Conservation (phyloP, 177 flowering plant genomes). For the Vitis hybrid region DNA sequence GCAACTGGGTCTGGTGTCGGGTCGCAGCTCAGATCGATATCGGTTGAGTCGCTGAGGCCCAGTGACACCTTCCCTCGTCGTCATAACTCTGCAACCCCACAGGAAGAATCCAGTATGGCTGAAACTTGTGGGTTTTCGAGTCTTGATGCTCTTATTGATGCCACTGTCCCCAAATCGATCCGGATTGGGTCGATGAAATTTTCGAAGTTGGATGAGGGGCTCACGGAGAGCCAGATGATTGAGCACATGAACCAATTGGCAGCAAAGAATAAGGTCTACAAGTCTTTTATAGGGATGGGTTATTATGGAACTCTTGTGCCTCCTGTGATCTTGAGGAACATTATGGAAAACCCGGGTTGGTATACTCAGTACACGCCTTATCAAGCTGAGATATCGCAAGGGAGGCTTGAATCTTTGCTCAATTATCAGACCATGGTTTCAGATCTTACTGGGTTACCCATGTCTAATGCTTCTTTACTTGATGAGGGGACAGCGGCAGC, state of each 20-base stretch:
- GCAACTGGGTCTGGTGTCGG: conserved; percentile 23
- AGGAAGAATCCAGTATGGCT: conserved; percentile 82
- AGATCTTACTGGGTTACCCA: conserved; percentile 92
- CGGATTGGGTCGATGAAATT: conserved; percentile 66
- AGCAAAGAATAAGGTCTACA: conserved; percentile 72
- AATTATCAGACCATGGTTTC: conserved; percentile 88
- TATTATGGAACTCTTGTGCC: conserved; percentile 90
- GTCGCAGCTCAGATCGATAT: conserved; percentile 54
- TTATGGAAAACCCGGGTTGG: conserved; percentile 99
- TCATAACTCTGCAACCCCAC: conserved; percentile 90
- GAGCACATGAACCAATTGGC: conserved; percentile 78
- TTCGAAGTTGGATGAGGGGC: conserved; percentile 74
- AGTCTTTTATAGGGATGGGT: conserved; percentile 96
- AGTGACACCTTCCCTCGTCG: conserved; percentile 94
- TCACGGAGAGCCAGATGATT: conserved; percentile 92
- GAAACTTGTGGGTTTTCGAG: conserved; percentile 55
- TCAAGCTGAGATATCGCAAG: conserved; percentile 97
- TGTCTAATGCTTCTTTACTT: conserved; percentile 95
- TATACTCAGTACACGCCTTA: conserved; percentile 98
- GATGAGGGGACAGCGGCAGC: conserved; percentile 99
- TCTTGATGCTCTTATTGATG: conserved; percentile 77
- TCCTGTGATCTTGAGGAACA: conserved; percentile 80
- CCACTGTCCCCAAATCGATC: conserved; percentile 93
- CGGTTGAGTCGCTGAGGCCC: conserved; percentile 74
- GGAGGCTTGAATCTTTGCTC: conserved; percentile 84